Evolutionary conservation across 108 stramenopile species (phyloP).

Genomic region (Cylindrotheca fusiformis): DNA sequence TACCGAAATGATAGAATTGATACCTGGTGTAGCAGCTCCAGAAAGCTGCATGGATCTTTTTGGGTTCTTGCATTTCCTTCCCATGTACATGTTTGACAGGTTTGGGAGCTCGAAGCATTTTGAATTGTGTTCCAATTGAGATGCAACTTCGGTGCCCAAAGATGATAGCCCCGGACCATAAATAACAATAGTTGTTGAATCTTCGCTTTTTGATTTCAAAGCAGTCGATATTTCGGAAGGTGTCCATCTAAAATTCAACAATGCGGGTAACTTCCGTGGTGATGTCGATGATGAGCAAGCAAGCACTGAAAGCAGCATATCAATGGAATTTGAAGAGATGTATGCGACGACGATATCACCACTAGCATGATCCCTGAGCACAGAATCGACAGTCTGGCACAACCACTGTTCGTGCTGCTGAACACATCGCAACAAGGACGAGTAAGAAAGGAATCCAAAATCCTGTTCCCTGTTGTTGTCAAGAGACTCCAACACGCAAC

Average conservation of each 20-base stretch:
- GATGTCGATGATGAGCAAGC: conserved; percentile 20
- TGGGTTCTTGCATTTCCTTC: too few species aligned
- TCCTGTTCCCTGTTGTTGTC: not conserved
- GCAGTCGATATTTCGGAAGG: conserved; percentile 56
- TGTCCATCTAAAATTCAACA: conserved; percentile 80
- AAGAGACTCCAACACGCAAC: not conserved
- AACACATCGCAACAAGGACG: conserved; percentile 7
- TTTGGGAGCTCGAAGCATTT: conserved; percentile 6
- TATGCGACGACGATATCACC: conserved; percentile 32
- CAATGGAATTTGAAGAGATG: conserved; percentile 51
- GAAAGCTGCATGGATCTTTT: too few species aligned
- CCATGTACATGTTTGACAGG: not conserved
- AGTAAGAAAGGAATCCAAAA: conserved; percentile 5
- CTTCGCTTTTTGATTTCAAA: conserved; percentile 23
- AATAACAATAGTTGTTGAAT: conserved; percentile 4
- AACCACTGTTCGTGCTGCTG: conserved; percentile 17
- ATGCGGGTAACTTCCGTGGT: conserved; percentile 24
- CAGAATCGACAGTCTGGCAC: not conserved
- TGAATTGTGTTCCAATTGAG: not conserved
- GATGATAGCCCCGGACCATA: not conserved
- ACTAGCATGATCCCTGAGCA: not conserved
- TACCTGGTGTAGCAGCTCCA: too few species aligned
- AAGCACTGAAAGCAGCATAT: conserved; percentile 59
- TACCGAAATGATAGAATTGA: not conserved
- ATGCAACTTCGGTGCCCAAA: conserved; percentile 1